Evolutionary conservation across 106 monocot genomes (phyloP), one percentile per base, ranked within the genome.

Genomic region (Triglochin maritima): DNA sequence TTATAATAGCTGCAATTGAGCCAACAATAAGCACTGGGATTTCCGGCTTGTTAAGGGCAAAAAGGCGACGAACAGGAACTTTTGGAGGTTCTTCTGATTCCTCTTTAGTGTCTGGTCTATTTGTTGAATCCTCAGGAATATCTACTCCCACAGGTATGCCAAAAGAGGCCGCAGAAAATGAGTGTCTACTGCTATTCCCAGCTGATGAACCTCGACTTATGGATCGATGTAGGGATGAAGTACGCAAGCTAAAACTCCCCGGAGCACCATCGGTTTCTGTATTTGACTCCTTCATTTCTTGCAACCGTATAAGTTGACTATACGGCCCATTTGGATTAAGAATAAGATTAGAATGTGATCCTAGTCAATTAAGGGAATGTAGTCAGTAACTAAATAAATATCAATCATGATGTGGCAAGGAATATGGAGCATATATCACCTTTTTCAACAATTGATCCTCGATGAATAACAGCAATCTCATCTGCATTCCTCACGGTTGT

Each of bases 401-500:
- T 29, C 29, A 29, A 29, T 29, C 29, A 29, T 29, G 29, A 29
- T 29, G 29, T 29, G 29, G 1, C 29, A 29, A 29, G 29, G 29
- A 52, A 3, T 55, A 44, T 9, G 17, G 11, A 48, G 47, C 13
- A 3, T 2, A 2, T 13, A 51, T 16, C 55, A 81, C 85, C 85
- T 81, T 85, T 71, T 55, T 85, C 85, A 9, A 72, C 71, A 53
- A 85, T 75, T 15, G 71, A 68, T 9, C 81, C 81, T 15, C 52
- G 56, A 4, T 78, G 78, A 10, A 85, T 55, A 13, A 85, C 78
- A 10, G 75, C 74, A 51, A 85, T 85, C n/a, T 47, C 69, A 72
- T 81, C 81, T 8, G 75, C 85, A 56, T 81, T 78, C 62, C 80
- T 74, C 50, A 84, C 80, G 16, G 80, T 80, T 12, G 64, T 78